Conservation (phyloP, 2,329 filamentous ascomycete genomes). For the Sporothrix dimorphospora region DNA sequence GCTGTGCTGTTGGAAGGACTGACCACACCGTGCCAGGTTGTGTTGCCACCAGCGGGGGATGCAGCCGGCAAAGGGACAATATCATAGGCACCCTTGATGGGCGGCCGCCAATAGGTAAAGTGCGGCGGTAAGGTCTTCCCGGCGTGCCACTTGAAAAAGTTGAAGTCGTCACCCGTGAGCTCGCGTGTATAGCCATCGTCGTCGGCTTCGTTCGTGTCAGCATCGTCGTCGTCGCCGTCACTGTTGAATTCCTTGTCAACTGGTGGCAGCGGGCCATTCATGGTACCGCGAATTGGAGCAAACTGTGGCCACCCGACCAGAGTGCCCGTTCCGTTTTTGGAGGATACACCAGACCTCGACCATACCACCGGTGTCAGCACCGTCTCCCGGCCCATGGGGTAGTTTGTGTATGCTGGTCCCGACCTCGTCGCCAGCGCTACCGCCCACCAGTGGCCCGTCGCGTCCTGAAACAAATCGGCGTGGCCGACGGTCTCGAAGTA, state of each 20-base stretch:
- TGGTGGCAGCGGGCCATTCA: slow-evolving; percentile 35
- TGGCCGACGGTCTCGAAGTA: slow-evolving; percentile 60
- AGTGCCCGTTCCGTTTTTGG: slow-evolving; percentile 12
- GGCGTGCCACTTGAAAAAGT: slow-evolving; percentile 40
- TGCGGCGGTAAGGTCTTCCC: slow-evolving; percentile 52
- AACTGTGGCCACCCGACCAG: slow-evolving; percentile 43
- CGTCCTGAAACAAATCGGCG: slow-evolving; percentile 59
- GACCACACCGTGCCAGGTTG: neutral
- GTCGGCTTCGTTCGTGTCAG: neutral
- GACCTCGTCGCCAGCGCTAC: slow-evolving; percentile 48
- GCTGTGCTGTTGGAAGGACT: neutral
- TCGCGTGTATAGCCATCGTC: slow-evolving; percentile 7
- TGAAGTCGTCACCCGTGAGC: slow-evolving; percentile 37
- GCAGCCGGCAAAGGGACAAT: slow-evolving; percentile 33
- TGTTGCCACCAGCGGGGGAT: neutral
- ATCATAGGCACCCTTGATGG: slow-evolving; percentile 49
- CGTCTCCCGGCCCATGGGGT: slow-evolving; percentile 51
- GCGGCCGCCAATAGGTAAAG: slow-evolving; percentile 61
- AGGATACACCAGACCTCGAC: slow-evolving; percentile 29
- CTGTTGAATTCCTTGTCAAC: slow-evolving; percentile 19
- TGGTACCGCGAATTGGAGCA: slow-evolving; percentile 41
- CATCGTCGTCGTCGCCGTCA: neutral
- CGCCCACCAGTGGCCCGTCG: slow-evolving; percentile 46
- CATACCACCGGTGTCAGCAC: slow-evolving; percentile 47
- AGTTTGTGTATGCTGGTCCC: slow-evolving; percentile 44